Conservation (phyloP, 345 rosid genomes). For the Boechera divaricarpa region DNA sequence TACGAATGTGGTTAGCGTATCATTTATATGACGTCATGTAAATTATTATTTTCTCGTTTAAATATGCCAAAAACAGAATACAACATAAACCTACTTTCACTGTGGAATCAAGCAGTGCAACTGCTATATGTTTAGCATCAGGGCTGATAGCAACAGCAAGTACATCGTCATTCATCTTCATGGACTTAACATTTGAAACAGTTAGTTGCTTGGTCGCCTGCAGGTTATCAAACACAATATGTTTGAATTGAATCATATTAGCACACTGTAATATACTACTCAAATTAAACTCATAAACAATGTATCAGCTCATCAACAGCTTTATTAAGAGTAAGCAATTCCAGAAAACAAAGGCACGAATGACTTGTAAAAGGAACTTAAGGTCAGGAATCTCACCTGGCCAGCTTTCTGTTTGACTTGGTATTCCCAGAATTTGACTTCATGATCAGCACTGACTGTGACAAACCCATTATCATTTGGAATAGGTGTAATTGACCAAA, state of each 20-base stretch:
- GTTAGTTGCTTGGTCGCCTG: slow-evolving; percentile 74
- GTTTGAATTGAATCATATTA: not conserved
- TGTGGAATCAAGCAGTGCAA: slow-evolving; percentile 88
- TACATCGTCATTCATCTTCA: slow-evolving; percentile 98
- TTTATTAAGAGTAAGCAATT: not conserved
- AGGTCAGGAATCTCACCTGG: slow-evolving; percentile 55
- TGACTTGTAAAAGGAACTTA: slow-evolving; percentile 9
- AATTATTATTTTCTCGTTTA: not conserved
- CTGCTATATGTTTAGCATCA: slow-evolving; percentile 89
- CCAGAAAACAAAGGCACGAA: not conserved
- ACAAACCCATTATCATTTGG: slow-evolving; percentile 85
- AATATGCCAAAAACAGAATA: not conserved
- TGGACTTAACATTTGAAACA: slow-evolving; percentile 68
- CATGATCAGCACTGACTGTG: slow-evolving; percentile 96
- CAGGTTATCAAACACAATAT: slow-evolving; percentile 12
- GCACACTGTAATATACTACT: not conserved
- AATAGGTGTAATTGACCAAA: slow-evolving; percentile 71
- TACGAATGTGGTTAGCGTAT: not conserved
- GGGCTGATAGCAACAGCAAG: slow-evolving; percentile 86
- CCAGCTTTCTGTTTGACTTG: slow-evolving; percentile 66
- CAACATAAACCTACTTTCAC: slow-evolving; percentile 69
- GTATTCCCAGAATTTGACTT: slow-evolving; percentile 94
- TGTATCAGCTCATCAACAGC: slow-evolving; percentile 1
- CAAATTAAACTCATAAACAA: not conserved
- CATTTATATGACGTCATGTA: not conserved